phyloP scores from a whole-genome alignment of 23 red algal species.

The Gracilaria domingensis region DNA sequence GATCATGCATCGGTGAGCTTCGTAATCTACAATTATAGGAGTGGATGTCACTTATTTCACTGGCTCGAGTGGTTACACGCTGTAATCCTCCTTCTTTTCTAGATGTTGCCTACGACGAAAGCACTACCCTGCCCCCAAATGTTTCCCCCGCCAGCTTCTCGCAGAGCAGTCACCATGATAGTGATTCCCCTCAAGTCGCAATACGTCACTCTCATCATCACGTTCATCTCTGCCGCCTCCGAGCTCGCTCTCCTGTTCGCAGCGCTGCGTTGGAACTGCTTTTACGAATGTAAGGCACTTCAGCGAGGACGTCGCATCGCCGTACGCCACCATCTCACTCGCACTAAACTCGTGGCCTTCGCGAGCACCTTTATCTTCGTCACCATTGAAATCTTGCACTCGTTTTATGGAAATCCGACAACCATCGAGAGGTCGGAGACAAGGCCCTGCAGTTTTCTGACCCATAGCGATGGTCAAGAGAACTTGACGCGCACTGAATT shows the following conservation, averaged over 20 bases:
- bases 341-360: neutral
- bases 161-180: neutral
- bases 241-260: neutral
- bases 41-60: no score
- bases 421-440: neutral
- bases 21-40: no score
- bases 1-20: no score
- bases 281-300: neutral
- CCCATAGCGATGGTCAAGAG: neutral
- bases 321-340: neutral
- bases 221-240: neutral
- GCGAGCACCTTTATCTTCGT: neutral
- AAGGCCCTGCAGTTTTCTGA: neutral
- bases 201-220: neutral
- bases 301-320: neutral
- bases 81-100: no score
- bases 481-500: neutral
- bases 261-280: neutral
- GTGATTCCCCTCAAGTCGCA: constrained; percentile 20
- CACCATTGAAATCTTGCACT: neutral
- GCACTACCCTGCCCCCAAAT: no score
- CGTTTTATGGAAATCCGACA: neutral
- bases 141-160: no score
- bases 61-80: no score
- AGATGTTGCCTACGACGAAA: no score